Evolutionary conservation across 1,139 yeast genomes (phyloP).

Genomic region (Suhomyces terraborum): DNA sequence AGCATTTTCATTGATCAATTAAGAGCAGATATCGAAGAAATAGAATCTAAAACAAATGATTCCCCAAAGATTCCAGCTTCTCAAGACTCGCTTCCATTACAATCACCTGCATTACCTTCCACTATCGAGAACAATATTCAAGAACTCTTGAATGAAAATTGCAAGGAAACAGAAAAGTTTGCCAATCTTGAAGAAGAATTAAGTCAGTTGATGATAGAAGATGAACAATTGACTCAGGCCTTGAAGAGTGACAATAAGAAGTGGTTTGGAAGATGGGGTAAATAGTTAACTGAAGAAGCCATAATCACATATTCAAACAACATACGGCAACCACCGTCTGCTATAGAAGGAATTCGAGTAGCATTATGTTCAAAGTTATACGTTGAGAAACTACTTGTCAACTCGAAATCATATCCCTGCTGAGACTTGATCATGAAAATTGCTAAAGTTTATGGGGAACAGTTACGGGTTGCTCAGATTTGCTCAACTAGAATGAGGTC

Average conservation of each 20-base stretch:
- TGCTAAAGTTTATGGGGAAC: neutral
- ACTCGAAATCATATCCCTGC: neutral
- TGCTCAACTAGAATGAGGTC: neutral
- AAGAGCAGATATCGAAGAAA: constrained; percentile 51
- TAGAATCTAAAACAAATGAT: constrained; percentile 41
- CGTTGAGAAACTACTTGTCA: neutral
- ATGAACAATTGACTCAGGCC: constrained; percentile 31
- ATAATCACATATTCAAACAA: neutral
- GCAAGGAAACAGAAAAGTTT: constrained; percentile 59
- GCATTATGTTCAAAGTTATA: neutral
- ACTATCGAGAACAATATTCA: constrained; percentile 51
- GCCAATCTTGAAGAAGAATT: constrained; percentile 55
- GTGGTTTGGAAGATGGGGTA: constrained; percentile 40
- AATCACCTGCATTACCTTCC: constrained; percentile 38
- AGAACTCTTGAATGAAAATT: constrained; percentile 50
- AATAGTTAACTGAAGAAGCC: constrained; percentile 3
- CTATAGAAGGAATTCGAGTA: neutral
- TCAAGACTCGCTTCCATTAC: constrained; percentile 15
- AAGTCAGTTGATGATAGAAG: constrained; percentile 29
- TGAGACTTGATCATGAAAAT: neutral
- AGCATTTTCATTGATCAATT: constrained; percentile 64
- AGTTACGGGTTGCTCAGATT: neutral
- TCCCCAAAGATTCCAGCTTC: constrained; percentile 15
- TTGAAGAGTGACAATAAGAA: constrained; percentile 30
- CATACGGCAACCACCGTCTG: neutral